Evolutionary conservation across 2,329 filamentous ascomycete species (phyloP).

Genomic region (Penicillium sclerotigenum): DNA sequence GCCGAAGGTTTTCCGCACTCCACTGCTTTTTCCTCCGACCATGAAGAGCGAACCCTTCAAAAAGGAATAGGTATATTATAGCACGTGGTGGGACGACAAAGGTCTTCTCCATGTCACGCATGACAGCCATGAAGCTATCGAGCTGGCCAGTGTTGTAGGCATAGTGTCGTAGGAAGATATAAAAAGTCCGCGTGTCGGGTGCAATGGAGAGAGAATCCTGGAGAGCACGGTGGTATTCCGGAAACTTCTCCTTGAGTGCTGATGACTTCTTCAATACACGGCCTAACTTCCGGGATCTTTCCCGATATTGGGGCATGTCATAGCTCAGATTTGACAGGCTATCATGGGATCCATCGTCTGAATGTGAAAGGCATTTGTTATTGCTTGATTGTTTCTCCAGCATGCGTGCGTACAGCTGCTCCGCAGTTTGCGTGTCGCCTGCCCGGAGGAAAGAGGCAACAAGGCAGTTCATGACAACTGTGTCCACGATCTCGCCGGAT

Average conservation of each 20-base stretch:
- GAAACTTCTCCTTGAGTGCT: constrained; percentile 47
- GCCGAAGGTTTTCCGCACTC: constrained; percentile 66
- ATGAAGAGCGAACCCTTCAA: constrained; percentile 76
- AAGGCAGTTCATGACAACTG: constrained; percentile 79
- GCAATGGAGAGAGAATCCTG: constrained; percentile 65
- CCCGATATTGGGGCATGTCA: constrained; percentile 40
- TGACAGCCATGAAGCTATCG: constrained; percentile 63
- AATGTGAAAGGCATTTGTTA: constrained; percentile 27
- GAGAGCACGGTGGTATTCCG: constrained; percentile 56
- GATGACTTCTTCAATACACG: constrained; percentile 48
- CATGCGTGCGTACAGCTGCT: constrained; percentile 82
- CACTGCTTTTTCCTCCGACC: constrained; percentile 69
- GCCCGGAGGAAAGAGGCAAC: constrained; percentile 73
- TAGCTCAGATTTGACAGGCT: constrained; percentile 10
- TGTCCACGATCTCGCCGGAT: constrained; percentile 83
- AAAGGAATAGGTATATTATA: constrained; percentile 73
- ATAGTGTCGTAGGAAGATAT: constrained; percentile 73
- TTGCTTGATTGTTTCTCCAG: constrained; percentile 56
- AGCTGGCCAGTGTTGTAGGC: constrained; percentile 68
- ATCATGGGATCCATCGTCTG: not conserved
- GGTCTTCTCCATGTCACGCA: constrained; percentile 73
- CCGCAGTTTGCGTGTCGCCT: constrained; percentile 72
- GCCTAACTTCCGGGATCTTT: constrained; percentile 45
- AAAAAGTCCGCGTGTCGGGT: constrained; percentile 76
- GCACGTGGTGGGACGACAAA: constrained; percentile 68